Evolutionary conservation across 139 green algal genomes (phyloP).

Genomic region (Pleodorina starrii): DNA sequence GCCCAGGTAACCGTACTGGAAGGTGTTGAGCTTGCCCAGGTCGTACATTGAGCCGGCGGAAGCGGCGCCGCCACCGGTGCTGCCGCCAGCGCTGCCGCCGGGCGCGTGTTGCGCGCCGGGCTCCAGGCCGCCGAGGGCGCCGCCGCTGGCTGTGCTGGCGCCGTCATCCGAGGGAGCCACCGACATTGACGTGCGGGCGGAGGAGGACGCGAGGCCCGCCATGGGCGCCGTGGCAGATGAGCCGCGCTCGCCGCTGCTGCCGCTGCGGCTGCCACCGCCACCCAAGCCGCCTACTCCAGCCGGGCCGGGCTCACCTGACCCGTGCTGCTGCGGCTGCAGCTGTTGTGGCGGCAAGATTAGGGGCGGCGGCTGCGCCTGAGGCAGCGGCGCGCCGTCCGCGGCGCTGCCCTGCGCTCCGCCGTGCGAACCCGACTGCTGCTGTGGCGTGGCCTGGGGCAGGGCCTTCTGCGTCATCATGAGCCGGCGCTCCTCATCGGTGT

Average conservation of each 20-base stretch:
- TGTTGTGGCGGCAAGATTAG: too few relatives aligned
- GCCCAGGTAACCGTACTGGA: constrained; percentile 18
- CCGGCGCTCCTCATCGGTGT: constrained; percentile 46
- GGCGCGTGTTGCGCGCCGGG: not conserved
- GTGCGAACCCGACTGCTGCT: not conserved
- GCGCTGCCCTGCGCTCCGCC: too few relatives aligned
- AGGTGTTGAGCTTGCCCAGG: constrained; percentile 5
- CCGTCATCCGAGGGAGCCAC: constrained; percentile 40
- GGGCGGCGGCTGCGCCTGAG: not conserved
- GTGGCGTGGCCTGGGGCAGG: not conserved
- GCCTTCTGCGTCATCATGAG: not conserved
- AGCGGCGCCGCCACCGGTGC: not conserved
- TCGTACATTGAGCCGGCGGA: not conserved
- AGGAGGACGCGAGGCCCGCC: not conserved
- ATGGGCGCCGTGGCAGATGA: constrained; percentile 11
- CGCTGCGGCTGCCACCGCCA: not conserved
- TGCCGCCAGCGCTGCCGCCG: not conserved
- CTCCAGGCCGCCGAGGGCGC: not conserved
- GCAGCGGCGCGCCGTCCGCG: not conserved
- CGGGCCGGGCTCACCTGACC: too few relatives aligned
- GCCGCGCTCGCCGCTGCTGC: constrained; percentile 12
- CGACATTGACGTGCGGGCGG: not conserved
- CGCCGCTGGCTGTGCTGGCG: not conserved
- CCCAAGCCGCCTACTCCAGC: not conserved
- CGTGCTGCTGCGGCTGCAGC: too few relatives aligned